Base-by-base conservation (phyloP, 108 stramenopile genomes). In the Discostella pseudostelligera region DNA sequence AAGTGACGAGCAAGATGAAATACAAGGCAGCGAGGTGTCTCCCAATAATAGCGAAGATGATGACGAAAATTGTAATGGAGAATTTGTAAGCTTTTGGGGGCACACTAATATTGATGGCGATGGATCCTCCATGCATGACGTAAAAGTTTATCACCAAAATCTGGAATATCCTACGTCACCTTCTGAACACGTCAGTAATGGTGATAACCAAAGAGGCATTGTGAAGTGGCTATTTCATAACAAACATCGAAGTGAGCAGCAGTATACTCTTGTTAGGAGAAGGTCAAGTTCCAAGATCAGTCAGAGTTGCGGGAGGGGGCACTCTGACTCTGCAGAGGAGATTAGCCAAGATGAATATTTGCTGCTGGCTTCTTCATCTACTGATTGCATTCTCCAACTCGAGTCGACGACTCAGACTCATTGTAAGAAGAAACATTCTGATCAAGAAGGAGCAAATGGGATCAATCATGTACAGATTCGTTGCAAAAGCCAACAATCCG, bases 121-220 rank as follows among this genome's bases (percentile, higher is more conserved):
- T 60, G 22, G 11, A 39, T 43, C 37, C 39, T 24, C 40, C 59
- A 24, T 4, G 39, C 42, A 17, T 8, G 40, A 60, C 22, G 59
- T 29, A 4, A 3, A 65, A 6, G 64, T 54, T 25, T n/a, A 19
- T 14, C 4, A 42, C 8, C 32, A 57, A 8, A 42, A 45, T 67
- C 26, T 54, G 25, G 46, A 11, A 57, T 54, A 57, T 56, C 44
- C 47, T 9, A 47, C 56, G 44, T 4, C 56, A 10, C 60, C 44
- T 9, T 28, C 26, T 54, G 53, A 54, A 1, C 3, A 35, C 32
- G 8, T 36, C 29, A 25, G 14, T 17, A 54, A 36, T 17, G 32
- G 14, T 29, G 53, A 54, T 3, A 25, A 35, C 49, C 13, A 8
- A n/a, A 24, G 19, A 50, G 49, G 49, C 3, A 24, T 25, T 20